Base-by-base conservation (phyloP, 2,329 filamentous ascomycete species). In the Capronia epimyces region DNA sequence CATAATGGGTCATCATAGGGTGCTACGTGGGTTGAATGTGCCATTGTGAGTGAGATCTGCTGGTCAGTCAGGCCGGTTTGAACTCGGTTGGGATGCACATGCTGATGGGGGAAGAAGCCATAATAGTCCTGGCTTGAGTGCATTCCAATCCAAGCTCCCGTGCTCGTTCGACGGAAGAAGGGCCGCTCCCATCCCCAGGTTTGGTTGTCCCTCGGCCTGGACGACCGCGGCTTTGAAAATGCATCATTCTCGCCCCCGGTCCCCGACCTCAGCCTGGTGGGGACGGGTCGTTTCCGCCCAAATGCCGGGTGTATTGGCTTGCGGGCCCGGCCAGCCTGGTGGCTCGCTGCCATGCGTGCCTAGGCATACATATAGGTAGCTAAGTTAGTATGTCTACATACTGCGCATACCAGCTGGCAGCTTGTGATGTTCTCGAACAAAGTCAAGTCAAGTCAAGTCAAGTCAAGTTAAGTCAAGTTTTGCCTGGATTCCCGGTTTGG, bases 1-100 rank as follows among this genome's bases (percentile, higher is more conserved):
- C 20, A 70, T 59, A 43, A 16, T 2, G 68, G 68, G 46, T 70
- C 68, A 45, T 66, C 67, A 60, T 67, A 71, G 15, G 68, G 68
- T 25, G 49, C 44, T 13, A 43, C 27, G 39, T 29, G 20, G 15
- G 41, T 13, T 22, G 27, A 10, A n/a, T 43, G 41, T 1, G 41
- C 18, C 41, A 43, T 43, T 29, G 6, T 43, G 8, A 8, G 41
- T 29, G 1, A 29, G 13, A 29, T 29, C 27, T 1, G 13, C 8
- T 13, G 13, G 27, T 29, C 13, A 1, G 27, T 29, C 1, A 7
- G 13, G 27, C 27, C 27, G n/a, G n/a, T n/a, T n/a, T n/a, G n/a
- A n/a, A n/a, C n/a, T n/a, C n/a, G n/a, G n/a, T n/a, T n/a, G n/a
- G n/a, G n/a, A n/a, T n/a, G n/a, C n/a, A n/a, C n/a, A n/a, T n/a